Conservation (phyloP, 768 basidiomycete genomes). For the Rhizopogon sp. region DNA sequence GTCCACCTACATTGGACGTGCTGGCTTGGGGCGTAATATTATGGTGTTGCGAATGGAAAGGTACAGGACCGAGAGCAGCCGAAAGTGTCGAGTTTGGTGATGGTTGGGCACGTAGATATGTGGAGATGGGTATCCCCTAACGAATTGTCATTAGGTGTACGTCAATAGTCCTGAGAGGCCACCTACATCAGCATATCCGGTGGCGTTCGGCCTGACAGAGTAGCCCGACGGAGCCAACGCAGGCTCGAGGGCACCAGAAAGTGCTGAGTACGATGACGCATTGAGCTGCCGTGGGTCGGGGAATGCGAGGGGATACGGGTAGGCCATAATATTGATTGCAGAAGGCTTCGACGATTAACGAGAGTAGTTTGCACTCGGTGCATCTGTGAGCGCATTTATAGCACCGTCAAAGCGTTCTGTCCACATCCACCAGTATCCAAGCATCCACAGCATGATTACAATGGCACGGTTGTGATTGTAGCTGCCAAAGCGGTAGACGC, state of each 20-base stretch:
- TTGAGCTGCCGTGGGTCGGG: constrained; percentile 8
- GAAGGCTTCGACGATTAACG: not conserved
- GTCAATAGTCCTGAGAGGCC: not conserved
- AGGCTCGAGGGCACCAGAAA: not conserved
- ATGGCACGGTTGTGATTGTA: not conserved
- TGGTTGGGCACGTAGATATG: constrained; percentile 6
- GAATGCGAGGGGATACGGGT: constrained; percentile 17
- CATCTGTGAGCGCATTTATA: not conserved
- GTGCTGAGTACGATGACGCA: not conserved
- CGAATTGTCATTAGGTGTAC: not conserved
- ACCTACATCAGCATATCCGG: not conserved
- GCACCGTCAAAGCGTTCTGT: not conserved
- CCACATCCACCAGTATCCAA: not conserved
- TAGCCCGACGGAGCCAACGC: not conserved
- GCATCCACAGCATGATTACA: not conserved
- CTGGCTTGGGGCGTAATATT: not conserved
- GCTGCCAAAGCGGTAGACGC: not conserved
- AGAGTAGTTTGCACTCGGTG: not conserved
- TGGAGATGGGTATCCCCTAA: not conserved
- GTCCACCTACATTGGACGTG: not conserved
- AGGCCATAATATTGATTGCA: constrained; percentile 12
- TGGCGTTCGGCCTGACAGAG: not conserved
- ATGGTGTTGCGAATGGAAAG: not conserved
- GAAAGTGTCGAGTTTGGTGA: not conserved
- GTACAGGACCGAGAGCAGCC: not conserved